These are phyloP conservation scores for Suhomyces yuchorum DNA, from an alignment of 1,139 yeast species.

Conservation along the genomic window DNA sequence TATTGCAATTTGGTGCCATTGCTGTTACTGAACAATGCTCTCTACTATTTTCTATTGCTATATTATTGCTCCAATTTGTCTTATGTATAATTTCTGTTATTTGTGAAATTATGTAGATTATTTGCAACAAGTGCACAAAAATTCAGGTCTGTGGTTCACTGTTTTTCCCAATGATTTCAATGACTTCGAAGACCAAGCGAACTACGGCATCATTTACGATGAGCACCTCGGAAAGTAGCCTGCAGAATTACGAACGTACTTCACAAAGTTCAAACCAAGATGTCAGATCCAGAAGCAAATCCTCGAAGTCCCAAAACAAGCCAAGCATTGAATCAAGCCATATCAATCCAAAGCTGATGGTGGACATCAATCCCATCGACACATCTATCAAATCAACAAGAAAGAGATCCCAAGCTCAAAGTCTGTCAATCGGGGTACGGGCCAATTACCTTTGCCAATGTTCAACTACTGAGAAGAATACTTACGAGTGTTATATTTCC, in stretches of 20 bases:
- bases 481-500: not conserved
- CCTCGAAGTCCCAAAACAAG: not conserved
- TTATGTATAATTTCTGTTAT: slow-evolving; percentile 8
- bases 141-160: not conserved
- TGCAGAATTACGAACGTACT: not conserved
- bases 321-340: not conserved
- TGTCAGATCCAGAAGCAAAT: not conserved
- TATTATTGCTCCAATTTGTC: slow-evolving; percentile 11
- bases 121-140: not conserved
- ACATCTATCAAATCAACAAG: not conserved
- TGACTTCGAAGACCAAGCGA: not conserved
- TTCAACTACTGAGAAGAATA: not conserved
- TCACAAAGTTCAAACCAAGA: not conserved
- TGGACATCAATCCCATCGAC: not conserved
- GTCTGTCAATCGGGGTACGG: not conserved
- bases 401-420: not conserved
- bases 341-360: not conserved
- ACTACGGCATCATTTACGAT: not conserved
- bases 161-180: too few relatives aligned
- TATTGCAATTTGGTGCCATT: not conserved
- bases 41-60: slow-evolving; percentile 13
- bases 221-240: not conserved
- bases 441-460: not conserved
- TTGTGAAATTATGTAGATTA: not conserved
- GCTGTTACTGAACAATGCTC: slow-evolving; percentile 5